phyloP scores from a whole-genome alignment of 2,329 filamentous ascomycete genomes.

The Fusarium tuaranense region DNA sequence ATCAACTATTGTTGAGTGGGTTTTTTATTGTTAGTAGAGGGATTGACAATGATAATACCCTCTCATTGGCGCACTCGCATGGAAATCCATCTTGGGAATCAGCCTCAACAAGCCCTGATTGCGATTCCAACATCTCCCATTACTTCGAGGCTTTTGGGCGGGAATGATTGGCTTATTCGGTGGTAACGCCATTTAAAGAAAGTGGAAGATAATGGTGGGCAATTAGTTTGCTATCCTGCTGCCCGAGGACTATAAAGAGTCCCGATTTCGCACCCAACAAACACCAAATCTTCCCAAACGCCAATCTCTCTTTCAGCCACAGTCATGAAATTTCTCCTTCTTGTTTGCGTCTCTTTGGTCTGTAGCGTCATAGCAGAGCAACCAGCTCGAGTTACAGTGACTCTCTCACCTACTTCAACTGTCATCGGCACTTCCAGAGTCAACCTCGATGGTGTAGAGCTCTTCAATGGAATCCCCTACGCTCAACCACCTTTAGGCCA shows the following conservation, averaged over 20 bases:
- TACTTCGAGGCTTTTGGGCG: background rate
- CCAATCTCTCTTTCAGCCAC: background rate
- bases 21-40: background rate
- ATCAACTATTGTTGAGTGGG: background rate
- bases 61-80: background rate
- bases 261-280: background rate
- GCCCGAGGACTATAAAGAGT: background rate
- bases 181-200: background rate
- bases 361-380: background rate
- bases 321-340: background rate
- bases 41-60: background rate
- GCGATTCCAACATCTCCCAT: background rate
- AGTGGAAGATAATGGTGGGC: background rate
- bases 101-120: background rate
- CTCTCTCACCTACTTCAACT: background rate
- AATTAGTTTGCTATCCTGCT: background rate
- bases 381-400: background rate
- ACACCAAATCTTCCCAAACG: background rate
- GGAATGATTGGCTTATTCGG: background rate
- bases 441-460: background rate
- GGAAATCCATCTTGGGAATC: background rate
- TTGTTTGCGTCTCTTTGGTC: background rate
- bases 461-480: background rate
- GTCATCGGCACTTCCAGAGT: background rate
- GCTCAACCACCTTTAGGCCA: background rate